phyloP scores from a whole-genome alignment of 106 monocot species.

The Dioscorea dumetorum region DNA sequence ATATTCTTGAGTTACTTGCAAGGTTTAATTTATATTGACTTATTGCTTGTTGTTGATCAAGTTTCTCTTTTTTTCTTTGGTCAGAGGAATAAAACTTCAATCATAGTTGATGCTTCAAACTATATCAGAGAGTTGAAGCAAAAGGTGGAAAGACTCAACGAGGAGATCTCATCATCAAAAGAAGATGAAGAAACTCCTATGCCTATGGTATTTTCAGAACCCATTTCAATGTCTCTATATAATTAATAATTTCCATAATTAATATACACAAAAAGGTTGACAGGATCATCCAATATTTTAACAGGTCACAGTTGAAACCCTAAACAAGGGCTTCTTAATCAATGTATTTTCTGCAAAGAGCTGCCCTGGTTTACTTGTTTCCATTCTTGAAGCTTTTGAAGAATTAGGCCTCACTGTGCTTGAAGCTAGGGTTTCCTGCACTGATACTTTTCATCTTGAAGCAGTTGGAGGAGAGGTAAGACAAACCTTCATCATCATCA shows the following conservation, averaged over 20 bases:
- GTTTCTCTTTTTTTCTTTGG: not conserved
- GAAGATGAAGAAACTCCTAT: conserved; percentile 18
- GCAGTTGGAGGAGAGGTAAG: conserved; percentile 77
- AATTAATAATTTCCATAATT: too few relatives aligned
- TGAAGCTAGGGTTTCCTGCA: conserved; percentile 89
- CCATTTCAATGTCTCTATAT: too few relatives aligned
- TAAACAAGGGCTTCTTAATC: conserved; percentile 74
- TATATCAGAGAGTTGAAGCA: conserved; percentile 88
- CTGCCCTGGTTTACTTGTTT: conserved; percentile 68
- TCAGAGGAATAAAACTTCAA: conserved; percentile 68
- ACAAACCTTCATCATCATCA: not conserved
- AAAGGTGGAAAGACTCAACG: conserved; percentile 66
- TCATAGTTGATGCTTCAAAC: conserved; percentile 77
- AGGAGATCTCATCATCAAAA: conserved; percentile 47
- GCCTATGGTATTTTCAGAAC: conserved; percentile 30
- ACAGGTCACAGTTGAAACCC: conserved; percentile 82
- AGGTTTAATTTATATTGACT: too few relatives aligned
- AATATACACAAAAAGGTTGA: too few relatives aligned
- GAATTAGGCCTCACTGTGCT: conserved; percentile 74
- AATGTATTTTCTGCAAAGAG: conserved; percentile 65
- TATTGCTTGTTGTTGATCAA: too few relatives aligned
- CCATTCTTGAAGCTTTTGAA: conserved; percentile 74
- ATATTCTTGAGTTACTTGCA: too few relatives aligned
- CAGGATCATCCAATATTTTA: not conserved
- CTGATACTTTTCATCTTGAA: conserved; percentile 76